Evolutionary conservation across 768 basidiomycete genomes (phyloP), one percentile per base, ranked within the genome.

Genomic region (Mycena alexandri): DNA sequence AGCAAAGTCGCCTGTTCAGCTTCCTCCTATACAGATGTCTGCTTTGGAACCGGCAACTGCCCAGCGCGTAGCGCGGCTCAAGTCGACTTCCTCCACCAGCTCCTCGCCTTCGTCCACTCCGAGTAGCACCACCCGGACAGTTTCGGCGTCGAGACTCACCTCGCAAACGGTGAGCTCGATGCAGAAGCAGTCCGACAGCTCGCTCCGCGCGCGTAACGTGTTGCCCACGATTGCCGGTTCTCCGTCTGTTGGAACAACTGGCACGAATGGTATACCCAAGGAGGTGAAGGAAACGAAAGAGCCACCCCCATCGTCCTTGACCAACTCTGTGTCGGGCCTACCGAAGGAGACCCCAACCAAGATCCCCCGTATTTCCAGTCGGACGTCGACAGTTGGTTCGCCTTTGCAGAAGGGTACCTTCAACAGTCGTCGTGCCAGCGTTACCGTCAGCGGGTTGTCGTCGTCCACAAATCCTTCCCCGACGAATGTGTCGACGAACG

Each of bases 221-320:
- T 81, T 97, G 12, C 95, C 95, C 11, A 96, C 96, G 13, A 97
- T 97, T 62, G 94, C 95, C 34, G 96, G 96, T 36, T 96, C 95
- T 4, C 96, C 96, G 5, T 96, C 95, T 14, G 92, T 95, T 53
- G 92, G 90, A 53, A 88, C 87, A 34, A 84, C 82, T 16, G 86
- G 84, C 47, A 81, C 82, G 16, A 84, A 83, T 58, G 80, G 78
- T 61, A 79, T 81, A 51, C 73, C 80, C 36, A 89, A 87, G 74
- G 90, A 91, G 36, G 73, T 77, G 12, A 87, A 87, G 74, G 90
- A 91, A 34, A 73, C 77, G 12, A 87, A 85, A 71, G 90, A 91
- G 62, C 84, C 80, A 17, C 85, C 84, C 11, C 86, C 87, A 12
- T 83, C 84, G n/a, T 82, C 86, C 13, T 76, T 86, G 44, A 74